Evolutionary conservation across 345 rosid species (phyloP).

Genomic region (Linum trigynum): DNA sequence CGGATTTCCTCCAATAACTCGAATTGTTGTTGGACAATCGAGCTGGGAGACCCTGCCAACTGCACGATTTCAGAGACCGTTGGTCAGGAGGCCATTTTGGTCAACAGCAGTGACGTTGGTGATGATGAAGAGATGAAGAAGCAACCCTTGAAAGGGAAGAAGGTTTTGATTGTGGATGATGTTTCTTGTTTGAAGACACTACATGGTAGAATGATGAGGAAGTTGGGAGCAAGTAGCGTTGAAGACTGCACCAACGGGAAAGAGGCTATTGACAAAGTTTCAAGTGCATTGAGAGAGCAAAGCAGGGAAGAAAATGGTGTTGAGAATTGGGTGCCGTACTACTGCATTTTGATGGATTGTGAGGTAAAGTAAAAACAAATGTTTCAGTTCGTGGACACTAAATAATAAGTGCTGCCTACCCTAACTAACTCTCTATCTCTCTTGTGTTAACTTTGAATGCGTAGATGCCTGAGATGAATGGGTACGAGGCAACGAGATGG

Average conservation of each 20-base stretch:
- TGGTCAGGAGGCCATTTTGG: neutral
- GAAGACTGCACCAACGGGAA: conserved; percentile 16
- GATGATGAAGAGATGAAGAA: no score
- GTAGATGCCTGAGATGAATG: conserved; percentile 23
- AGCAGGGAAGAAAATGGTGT: neutral
- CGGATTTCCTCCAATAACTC: neutral
- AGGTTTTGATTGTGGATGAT: conserved; percentile 20
- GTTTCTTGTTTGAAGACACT: neutral
- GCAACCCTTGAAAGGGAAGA: conserved; percentile 14
- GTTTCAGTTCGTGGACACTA: neutral
- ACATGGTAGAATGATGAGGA: neutral
- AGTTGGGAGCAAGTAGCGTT: conserved; percentile 18
- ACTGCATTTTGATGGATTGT: conserved; percentile 25
- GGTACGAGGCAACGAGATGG: conserved; percentile 19
- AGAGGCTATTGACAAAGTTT: conserved; percentile 13
- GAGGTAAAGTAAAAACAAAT: conserved; percentile 6
- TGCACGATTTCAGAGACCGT: neutral
- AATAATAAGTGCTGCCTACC: no score
- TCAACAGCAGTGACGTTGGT: neutral
- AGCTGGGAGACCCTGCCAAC: neutral
- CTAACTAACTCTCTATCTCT: neutral
- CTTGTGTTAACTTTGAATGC: neutral
- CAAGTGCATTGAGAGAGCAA: conserved; percentile 1
- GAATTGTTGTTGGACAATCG: neutral
- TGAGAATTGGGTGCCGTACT: conserved; percentile 6